Conservation (phyloP, 139 green algal genomes). For the Desmodesmus armatus region DNA sequence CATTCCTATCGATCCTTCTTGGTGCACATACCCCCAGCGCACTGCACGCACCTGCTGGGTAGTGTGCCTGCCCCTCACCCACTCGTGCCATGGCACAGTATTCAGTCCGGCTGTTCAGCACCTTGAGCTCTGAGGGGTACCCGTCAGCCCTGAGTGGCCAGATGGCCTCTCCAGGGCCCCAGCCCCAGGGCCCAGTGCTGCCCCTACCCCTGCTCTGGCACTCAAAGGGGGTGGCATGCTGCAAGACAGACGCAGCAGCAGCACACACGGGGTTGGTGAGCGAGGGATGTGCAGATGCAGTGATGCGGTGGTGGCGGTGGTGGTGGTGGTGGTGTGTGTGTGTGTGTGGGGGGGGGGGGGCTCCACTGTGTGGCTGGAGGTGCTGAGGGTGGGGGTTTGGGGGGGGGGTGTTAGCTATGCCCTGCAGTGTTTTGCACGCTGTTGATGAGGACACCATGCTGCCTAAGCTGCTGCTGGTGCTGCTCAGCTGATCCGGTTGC, state of each 20-base stretch:
- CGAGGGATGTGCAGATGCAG: background rate
- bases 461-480: background rate
- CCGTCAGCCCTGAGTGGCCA: background rate
- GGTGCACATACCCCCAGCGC: too few species aligned
- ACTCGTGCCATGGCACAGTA: slow-evolving; percentile 24
- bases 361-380: background rate
- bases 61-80: background rate
- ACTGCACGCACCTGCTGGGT: background rate
- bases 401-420: background rate
- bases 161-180: background rate
- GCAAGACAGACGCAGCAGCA: background rate
- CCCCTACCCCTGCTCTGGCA: background rate
- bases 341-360: background rate
- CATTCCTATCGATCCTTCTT: too few species aligned
- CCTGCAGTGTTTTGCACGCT: background rate
- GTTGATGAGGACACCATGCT: background rate
- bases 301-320: background rate
- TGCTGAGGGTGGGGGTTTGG: background rate
- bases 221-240: slow-evolving; percentile 28
- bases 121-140: background rate
- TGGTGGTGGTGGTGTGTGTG: background rate
- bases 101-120: background rate
- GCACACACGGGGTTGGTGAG: background rate
- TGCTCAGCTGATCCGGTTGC: too few species aligned
- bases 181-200: slow-evolving; percentile 16